Conservation (phyloP, 306 rosid species). For the Malus orientalis region DNA sequence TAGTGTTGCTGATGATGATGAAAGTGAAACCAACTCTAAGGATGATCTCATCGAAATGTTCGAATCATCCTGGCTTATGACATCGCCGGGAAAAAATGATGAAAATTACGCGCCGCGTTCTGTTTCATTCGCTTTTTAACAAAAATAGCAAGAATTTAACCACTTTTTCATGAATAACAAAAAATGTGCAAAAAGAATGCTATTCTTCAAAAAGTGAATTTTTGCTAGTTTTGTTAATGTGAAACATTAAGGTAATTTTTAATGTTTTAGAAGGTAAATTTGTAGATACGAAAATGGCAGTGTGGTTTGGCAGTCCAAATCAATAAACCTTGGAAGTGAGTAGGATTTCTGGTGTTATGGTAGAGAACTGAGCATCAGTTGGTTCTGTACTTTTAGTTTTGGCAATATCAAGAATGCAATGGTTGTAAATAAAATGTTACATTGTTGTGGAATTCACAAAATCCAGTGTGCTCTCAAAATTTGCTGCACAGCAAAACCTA, state of each 20-base stretch:
- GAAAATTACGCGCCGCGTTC: not conserved
- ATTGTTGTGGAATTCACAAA: not conserved
- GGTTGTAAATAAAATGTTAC: not conserved
- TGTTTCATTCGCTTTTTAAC: not conserved
- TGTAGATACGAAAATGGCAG: not conserved
- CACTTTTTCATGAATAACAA: not conserved
- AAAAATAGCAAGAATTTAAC: not conserved
- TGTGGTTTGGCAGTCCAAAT: not conserved
- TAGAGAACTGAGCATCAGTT: not conserved
- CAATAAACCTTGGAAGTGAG: not conserved
- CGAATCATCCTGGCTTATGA: conserved; percentile 62
- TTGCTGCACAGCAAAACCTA: not conserved
- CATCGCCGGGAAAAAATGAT: not conserved
- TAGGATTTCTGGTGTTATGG: not conserved
- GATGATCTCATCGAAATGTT: conserved; percentile 55
- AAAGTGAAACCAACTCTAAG: not conserved
- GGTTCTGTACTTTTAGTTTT: not conserved
- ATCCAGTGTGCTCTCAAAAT: not conserved
- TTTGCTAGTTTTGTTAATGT: not conserved
- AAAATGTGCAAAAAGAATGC: not conserved
- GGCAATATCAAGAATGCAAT: not conserved
- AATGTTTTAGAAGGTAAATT: not conserved
- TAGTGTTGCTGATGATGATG: conserved; percentile 3
- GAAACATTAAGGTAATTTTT: not conserved
- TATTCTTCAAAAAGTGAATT: not conserved